phyloP scores from a whole-genome alignment of 2,329 filamentous ascomycete genomes.

The Ploettnerulaceae sp. region DNA sequence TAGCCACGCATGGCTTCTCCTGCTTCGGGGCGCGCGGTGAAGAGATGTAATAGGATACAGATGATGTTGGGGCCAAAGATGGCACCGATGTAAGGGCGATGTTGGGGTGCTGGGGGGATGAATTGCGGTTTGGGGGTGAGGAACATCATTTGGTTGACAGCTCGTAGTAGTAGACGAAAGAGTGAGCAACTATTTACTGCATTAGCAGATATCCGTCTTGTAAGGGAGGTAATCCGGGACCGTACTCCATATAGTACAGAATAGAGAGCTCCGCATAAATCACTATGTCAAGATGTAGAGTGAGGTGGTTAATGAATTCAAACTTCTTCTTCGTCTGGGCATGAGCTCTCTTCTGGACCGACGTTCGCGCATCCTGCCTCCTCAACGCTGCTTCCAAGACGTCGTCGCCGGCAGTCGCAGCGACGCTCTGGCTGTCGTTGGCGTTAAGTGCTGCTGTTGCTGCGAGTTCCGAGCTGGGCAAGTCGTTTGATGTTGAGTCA shows the following conservation, averaged over 20 bases:
- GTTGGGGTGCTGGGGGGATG: constrained; percentile 50
- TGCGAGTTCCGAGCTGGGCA: constrained; percentile 19
- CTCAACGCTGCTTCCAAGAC: not conserved
- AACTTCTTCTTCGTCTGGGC: constrained; percentile 47
- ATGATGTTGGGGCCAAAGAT: constrained; percentile 55
- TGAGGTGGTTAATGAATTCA: constrained; percentile 55
- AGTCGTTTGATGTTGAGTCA: constrained; percentile 42
- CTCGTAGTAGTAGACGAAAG: constrained; percentile 55
- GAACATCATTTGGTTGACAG: constrained; percentile 56
- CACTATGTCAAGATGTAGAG: constrained; percentile 56
- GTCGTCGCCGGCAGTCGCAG: not conserved
- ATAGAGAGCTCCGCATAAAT: constrained; percentile 61
- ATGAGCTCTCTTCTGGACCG: constrained; percentile 33
- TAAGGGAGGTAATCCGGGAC: constrained; percentile 3
- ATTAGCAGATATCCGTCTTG: constrained; percentile 7
- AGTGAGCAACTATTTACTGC: constrained; percentile 52
- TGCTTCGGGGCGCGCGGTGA: constrained; percentile 51
- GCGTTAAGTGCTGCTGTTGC: not conserved
- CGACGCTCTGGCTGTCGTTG: not conserved
- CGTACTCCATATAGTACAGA: constrained; percentile 68
- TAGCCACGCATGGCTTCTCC: constrained; percentile 59
- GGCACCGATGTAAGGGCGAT: constrained; percentile 51
- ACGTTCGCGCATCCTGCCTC: constrained; percentile 18
- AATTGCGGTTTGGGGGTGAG: constrained; percentile 55
- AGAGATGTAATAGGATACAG: constrained; percentile 56